Evolutionary conservation across 805 yeast genomes (phyloP), one percentile per base, ranked within the genome.

Genomic region (Lipomyces yamadae): DNA sequence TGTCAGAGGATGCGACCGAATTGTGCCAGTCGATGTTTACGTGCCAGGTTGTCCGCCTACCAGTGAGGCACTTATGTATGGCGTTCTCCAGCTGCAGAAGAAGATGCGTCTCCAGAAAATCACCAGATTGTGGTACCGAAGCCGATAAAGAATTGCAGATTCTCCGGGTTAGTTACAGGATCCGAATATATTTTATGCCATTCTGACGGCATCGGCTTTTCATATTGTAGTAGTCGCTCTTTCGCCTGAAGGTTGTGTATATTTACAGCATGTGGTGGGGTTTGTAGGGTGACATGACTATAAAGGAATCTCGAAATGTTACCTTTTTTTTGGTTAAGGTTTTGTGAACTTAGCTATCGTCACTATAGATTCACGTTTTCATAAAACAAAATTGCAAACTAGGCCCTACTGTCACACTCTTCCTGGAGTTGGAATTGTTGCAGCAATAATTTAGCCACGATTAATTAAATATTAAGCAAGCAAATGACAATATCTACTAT

Each of bases 21-120:
- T 91, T 64, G 88, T 91, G 56, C 97, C 97, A 15, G 96, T 91
- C 33, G 97, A 91, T 78, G 89, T 91, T 53, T 91, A 91, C 76
- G 96, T 91, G 62, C 97, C 97, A 24, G 97, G 97, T 8, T 91
- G 97, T 80, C 97, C 97, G 34, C 97, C 97, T 48, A 89, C 96
- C 32, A 85, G 93, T 62, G 97, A 91, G 81, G 96, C 96, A 2
- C 86, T 91, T 79, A 85, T 91, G 92, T 91, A 91, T 77, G 97
- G 97, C 67, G 88, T 91, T 42, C 89, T 91, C 84, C 93, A 89
- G 81, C 82, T 91, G 73, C 96, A 91, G 79, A 89, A 89, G 86
- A 91, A 91, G 84, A 91, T 91, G 92, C 86, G 91, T 85, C 85
- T 85, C 76, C 88, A 89, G 70, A 87, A 88, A 78, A 85, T 88